Conservation (phyloP, 2,329 filamentous ascomycete genomes). For the Didymella keratinophila region DNA sequence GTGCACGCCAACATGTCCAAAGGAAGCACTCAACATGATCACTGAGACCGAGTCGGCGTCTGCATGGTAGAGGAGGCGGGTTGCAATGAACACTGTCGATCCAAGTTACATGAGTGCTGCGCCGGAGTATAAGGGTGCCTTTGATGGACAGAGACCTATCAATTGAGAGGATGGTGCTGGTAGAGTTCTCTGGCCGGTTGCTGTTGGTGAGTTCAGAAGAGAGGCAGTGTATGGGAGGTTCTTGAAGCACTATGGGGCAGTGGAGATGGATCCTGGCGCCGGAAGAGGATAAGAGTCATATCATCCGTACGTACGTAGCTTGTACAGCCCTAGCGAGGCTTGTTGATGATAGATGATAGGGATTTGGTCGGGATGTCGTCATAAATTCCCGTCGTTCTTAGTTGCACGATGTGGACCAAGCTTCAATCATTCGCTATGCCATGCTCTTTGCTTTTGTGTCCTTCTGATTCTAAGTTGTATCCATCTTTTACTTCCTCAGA, state of each 20-base stretch:
- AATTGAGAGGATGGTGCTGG: conserved; percentile 23
- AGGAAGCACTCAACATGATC: conserved; percentile 28
- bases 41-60: conserved; percentile 24
- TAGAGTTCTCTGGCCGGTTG: conserved; percentile 23
- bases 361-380: too few relatives aligned
- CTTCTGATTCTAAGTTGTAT: too few relatives aligned
- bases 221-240: conserved; percentile 18
- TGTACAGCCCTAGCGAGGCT: too few relatives aligned
- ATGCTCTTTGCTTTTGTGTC: too few relatives aligned
- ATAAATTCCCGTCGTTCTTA: too few relatives aligned
- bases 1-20: conserved; percentile 25
- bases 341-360: too few relatives aligned
- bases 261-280: conserved; percentile 19
- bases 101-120: conserved; percentile 27
- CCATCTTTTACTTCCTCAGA: not conserved
- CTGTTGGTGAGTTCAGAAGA: conserved; percentile 17
- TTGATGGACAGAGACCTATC: conserved; percentile 20
- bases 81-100: conserved; percentile 26
- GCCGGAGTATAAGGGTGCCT: conserved; percentile 21
- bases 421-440: too few relatives aligned
- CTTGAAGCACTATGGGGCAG: conserved; percentile 27
- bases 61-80: conserved; percentile 9
- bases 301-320: too few relatives aligned
- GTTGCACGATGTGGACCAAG: too few relatives aligned
- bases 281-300: conserved; percentile 15